phyloP scores from a whole-genome alignment of 2,329 filamentous ascomycete species.

The Fusarium guadeloupense region DNA sequence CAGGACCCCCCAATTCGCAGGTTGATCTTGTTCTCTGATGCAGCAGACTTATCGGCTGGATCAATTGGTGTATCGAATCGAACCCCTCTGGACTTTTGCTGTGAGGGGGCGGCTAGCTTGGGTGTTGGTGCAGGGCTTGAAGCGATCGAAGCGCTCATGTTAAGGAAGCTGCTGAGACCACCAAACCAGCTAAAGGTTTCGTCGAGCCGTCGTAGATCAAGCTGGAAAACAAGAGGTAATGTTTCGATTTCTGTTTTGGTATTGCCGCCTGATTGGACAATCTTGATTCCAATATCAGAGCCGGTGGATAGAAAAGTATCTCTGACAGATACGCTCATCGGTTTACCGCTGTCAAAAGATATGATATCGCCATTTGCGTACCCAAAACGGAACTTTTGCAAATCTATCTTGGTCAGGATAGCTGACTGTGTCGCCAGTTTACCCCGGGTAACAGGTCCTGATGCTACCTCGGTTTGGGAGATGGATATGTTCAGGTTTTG shows the following conservation, averaged over 20 bases:
- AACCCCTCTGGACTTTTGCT: constrained; percentile 63
- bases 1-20: constrained; percentile 78
- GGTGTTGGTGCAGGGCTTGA: constrained; percentile 69
- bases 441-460: constrained; percentile 14
- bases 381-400: constrained; percentile 69
- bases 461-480: constrained; percentile 32
- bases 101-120: constrained; percentile 50
- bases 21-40: constrained; percentile 74
- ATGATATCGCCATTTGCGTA: constrained; percentile 70
- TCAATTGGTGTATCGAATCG: constrained; percentile 65
- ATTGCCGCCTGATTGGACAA: constrained; percentile 56
- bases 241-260: constrained; percentile 74
- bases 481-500: constrained; percentile 53
- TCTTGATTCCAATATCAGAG: constrained; percentile 65
- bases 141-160: constrained; percentile 84
- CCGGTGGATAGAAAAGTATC: constrained; percentile 67
- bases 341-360: constrained; percentile 66
- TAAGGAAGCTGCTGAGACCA: constrained; percentile 89
- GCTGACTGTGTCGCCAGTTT: constrained; percentile 42
- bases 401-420: constrained; percentile 52
- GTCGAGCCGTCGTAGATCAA: constrained; percentile 84
- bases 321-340: constrained; percentile 67
- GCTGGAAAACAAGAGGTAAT: constrained; percentile 76
- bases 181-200: constrained; percentile 90
- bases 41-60: constrained; percentile 57